Percentiles rank a stretch among this genome's conserved stretches.
phyloP scores from a whole-genome alignment of 768 basidiomycete genomes.

The Lactarius evosmus region DNA sequence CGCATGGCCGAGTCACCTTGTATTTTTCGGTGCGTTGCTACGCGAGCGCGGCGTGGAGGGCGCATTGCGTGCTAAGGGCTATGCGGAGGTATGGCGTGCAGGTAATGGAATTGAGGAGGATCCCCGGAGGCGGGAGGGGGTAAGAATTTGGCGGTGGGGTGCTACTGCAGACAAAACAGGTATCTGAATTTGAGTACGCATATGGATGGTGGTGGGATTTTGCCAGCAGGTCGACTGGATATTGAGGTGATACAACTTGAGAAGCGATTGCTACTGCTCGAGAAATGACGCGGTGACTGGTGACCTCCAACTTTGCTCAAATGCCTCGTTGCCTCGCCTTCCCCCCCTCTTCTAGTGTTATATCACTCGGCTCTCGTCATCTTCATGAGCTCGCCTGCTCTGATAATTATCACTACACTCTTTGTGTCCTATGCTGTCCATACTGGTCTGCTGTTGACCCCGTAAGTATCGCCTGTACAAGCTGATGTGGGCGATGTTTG shows the following conservation, averaged over 20 bases:
- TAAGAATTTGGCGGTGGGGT: constrained; percentile 54
- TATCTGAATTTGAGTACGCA: not conserved
- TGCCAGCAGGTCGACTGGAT: too few relatives aligned
- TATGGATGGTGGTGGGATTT: not conserved
- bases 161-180: not conserved
- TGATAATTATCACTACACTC: too few relatives aligned
- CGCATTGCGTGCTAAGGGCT: constrained; percentile 54
- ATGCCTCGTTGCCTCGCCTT: not conserved
- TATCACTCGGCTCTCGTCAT: not conserved
- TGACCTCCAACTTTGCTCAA: too few relatives aligned
- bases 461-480: not conserved
- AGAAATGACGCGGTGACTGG: too few relatives aligned
- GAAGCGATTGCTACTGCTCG: too few relatives aligned
- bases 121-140: constrained; percentile 60
- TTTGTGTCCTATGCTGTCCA: not conserved
- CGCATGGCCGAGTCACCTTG: constrained; percentile 76
- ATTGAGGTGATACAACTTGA: too few relatives aligned
- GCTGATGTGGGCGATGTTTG: not conserved
- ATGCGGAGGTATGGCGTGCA: constrained; percentile 56
- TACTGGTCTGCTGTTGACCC: not conserved
- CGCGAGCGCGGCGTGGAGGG: constrained; percentile 45
- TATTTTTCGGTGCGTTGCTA: constrained; percentile 78
- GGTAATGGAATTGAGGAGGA: constrained; percentile 79
- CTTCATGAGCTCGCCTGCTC: not conserved
- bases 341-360: not conserved